phyloP scores from a whole-genome alignment of 257 asterid species.

The Solanum etuberosum region DNA sequence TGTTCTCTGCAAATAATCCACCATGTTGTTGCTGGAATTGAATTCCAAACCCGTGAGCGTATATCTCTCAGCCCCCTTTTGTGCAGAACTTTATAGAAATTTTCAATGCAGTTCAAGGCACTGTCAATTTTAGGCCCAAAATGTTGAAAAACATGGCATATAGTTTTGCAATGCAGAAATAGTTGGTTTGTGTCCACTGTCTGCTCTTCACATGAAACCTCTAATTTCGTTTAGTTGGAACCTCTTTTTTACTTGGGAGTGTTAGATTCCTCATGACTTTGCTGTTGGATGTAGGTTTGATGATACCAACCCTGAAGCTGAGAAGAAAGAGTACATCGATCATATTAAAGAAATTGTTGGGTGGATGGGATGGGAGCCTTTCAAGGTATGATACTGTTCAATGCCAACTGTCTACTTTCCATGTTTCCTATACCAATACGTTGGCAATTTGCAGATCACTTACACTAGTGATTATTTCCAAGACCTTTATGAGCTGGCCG shows the following conservation, averaged over 20 bases:
- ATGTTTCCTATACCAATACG: constrained; percentile 5
- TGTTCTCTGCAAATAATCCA: background rate
- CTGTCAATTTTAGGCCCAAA: background rate
- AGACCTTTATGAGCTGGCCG: constrained; percentile 82
- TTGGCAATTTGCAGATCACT: constrained; percentile 46
- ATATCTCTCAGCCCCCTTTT: background rate
- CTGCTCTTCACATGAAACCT: background rate
- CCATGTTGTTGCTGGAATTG: background rate
- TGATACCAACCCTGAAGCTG: constrained; percentile 98
- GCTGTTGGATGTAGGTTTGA: constrained; percentile 47
- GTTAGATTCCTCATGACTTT: background rate
- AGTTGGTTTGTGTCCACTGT: background rate
- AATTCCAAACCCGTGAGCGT: background rate
- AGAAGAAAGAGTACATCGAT: constrained; percentile 84
- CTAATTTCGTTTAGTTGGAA: background rate
- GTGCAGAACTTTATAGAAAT: background rate
- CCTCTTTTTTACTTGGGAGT: background rate
- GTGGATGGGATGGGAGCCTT: constrained; percentile 99
- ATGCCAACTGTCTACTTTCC: background rate
- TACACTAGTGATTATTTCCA: constrained; percentile 91
- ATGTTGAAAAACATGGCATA: background rate
- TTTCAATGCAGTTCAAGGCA: background rate
- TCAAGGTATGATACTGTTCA: constrained; percentile 42
- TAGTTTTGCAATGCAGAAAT: background rate
- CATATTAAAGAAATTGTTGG: constrained; percentile 85